Base-by-base conservation (phyloP, 768 basidiomycete genomes). In the Cyclocybe cylindracea region DNA sequence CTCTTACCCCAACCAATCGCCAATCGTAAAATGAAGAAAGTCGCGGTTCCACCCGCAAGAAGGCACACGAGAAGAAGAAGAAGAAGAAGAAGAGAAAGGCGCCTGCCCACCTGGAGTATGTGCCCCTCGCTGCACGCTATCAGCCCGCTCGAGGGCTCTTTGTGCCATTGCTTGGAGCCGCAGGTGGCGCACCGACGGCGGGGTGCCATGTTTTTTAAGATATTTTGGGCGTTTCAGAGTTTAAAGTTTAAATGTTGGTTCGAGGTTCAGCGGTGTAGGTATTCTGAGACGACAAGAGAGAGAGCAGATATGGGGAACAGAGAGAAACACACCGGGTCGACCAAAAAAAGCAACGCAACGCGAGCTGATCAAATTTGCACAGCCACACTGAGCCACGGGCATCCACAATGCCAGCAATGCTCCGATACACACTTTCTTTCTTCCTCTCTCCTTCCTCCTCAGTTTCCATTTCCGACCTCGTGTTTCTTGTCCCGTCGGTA, bases 81-180 rank as follows among this genome's bases (percentile, higher is more conserved):
- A 46, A 6, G 43, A 18, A 60, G 11, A 38, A 4, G 42, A 8
- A 47, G 38, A 44, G 47, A 24, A 5, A 24, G 24, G 24, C 24
- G 24, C 24, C 24, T 43, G 46, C 70, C 57, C 65, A 92, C 93
- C 79, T 92, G 89, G 31, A 94, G 79, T 53, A 96, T 82, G 67
- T 97, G 94, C 8, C 94, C 94, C 63, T 97, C 94, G 57, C 85
- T 89, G 68, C 94, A 97, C 2, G 87, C 85, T 39, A 94, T 80
- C 39, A 88, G 75, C 1, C 94, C 94, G 34, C 85, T 88, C 0
- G 85, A 79, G 9, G 84, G 82, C 53, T 93, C 91, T 63, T 91
- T 94, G 61, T 90, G 84, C 93, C 93, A 97, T 65, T 87, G 82
- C 44, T 81, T 83, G 18, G 93, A 94, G 7, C 89, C 85, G 63